Evolutionary conservation across 2,329 filamentous ascomycete species (phyloP), one percentile per base, ranked within the genome.

Genomic region (Fusarium sp.): DNA sequence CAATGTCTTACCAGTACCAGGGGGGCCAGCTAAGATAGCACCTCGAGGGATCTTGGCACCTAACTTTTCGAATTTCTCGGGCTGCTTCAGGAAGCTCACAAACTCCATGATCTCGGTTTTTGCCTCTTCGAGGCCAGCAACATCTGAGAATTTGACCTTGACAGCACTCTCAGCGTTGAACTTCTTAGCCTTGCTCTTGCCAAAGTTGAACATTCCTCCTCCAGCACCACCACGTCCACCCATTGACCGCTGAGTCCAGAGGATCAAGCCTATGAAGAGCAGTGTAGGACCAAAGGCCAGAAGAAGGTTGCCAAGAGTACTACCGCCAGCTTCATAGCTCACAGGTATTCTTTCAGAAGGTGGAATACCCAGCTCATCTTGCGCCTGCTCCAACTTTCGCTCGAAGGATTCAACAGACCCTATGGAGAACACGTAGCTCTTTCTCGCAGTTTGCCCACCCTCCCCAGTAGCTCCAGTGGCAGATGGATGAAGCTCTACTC

Each of bases 21-120:
- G 96, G 59, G 96, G 96, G n/a, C 96, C 96, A 68, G 95, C 97
- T 33, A 99, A 89, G 81, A 99, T 98, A 54, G 96, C 96, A 79
- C 96, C 96, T 72, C 96, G 94, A 41, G 96, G 96, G 59, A 99
- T 99, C 87, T 99, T 99, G 71, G 96, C 96, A 78, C 96, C 96
- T 24, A 99, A 90, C 82, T 93, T 93, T 84, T 97, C 92, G 84
- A 97, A 99, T 73, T 93, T 91, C 77, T 94, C 93, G 2, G 96
- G 96, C 78, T 96, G 93, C 86, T 98, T 95, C 71, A 99, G 85
- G 87, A 99, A 99, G 81, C 93, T 95, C 75, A 99, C 96, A 78
- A 99, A 99, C 83, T 99, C 96, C 95, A 98, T 98, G 76, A 99
- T 99, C 83, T 99, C 96, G 63, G 91, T 87, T 88, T 99, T 99